Conservation (phyloP, 371 early-diverging fungal genomes). For the Mucor piriformis region DNA sequence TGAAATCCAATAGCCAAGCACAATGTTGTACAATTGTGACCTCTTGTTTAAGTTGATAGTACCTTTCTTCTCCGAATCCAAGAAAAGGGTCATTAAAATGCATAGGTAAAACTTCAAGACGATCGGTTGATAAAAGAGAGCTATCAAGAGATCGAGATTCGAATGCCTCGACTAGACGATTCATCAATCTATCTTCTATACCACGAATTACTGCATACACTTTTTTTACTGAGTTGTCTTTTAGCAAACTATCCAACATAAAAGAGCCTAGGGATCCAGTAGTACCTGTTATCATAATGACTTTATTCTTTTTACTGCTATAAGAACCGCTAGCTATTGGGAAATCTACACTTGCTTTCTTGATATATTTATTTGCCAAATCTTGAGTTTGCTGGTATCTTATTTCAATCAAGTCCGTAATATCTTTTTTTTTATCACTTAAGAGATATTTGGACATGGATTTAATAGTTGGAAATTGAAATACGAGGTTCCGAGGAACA, state of each 20-base stretch:
- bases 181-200: not conserved
- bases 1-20: slow-evolving; percentile 42
- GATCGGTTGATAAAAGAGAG: slow-evolving; percentile 8
- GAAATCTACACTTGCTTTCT: slow-evolving; percentile 28
- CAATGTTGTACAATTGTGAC: slow-evolving; percentile 42
- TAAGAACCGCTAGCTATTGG: slow-evolving; percentile 10
- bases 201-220: slow-evolving; percentile 41
- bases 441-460: slow-evolving; percentile 19
- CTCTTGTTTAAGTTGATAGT: slow-evolving; percentile 27
- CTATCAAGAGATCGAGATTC: slow-evolving; percentile 22
- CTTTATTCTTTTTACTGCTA: slow-evolving; percentile 11
- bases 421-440: not conserved
- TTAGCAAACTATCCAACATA: slow-evolving; percentile 33
- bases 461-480: slow-evolving; percentile 28
- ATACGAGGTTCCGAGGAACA: slow-evolving; percentile 44
- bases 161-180: slow-evolving; percentile 31
- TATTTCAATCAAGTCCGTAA: not conserved
- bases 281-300: slow-evolving; percentile 44
- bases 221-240: slow-evolving; percentile 26
- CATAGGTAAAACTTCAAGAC: slow-evolving; percentile 22
- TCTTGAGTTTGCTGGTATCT: slow-evolving; percentile 7
- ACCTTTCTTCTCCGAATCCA: slow-evolving; percentile 26
- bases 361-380: slow-evolving; percentile 20
- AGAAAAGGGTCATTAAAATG: slow-evolving; percentile 28
- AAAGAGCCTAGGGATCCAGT: slow-evolving; percentile 51